Percentiles rank a stretch among this genome's conserved stretches.
These are phyloP conservation scores for Yueomyces sinensis DNA, from an alignment of 805 yeast genomes.

Conservation along the genomic window DNA sequence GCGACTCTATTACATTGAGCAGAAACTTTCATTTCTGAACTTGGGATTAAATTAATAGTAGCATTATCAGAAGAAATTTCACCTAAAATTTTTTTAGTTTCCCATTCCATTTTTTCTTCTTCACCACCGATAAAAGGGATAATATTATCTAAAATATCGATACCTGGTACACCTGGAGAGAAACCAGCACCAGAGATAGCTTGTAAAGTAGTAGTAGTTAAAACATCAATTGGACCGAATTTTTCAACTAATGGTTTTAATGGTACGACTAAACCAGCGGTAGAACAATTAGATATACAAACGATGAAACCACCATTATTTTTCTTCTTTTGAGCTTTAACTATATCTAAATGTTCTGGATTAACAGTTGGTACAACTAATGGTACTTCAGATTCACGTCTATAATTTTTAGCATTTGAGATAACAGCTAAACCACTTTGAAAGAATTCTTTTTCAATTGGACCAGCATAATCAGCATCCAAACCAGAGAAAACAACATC, in stretches of 20 bases:
- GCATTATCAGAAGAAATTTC: constrained; percentile 34
- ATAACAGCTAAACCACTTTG: constrained; percentile 73
- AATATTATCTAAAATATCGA: constrained; percentile 87
- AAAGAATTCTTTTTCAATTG: constrained; percentile 73
- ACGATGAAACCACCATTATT: constrained; percentile 69
- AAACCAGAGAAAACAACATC: constrained; percentile 91
- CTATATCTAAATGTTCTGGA: constrained; percentile 73
- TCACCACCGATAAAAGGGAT: constrained; percentile 94
- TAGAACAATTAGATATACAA: constrained; percentile 96
- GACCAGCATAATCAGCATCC: constrained; percentile 88
- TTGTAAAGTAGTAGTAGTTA: constrained; percentile 86
- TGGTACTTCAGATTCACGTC: constrained; percentile 80
- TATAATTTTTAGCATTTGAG: constrained; percentile 92
- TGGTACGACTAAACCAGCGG: constrained; percentile 96
- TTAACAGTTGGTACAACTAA: constrained; percentile 91
- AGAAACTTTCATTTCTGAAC: constrained; percentile 68
- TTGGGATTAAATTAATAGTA: constrained; percentile 44
- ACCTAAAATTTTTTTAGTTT: constrained; percentile 90
- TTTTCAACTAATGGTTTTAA: constrained; percentile 81
- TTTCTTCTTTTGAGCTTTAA: constrained; percentile 43
- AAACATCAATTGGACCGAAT: constrained; percentile 80
- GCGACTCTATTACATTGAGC: constrained; percentile 97
- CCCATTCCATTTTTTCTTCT: constrained; percentile 98
- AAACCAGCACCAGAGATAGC: constrained; percentile 98
- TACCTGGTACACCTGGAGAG: constrained; percentile 94